Conservation (phyloP, 257 asterid genomes). For the Nicotiana tabacum region DNA sequence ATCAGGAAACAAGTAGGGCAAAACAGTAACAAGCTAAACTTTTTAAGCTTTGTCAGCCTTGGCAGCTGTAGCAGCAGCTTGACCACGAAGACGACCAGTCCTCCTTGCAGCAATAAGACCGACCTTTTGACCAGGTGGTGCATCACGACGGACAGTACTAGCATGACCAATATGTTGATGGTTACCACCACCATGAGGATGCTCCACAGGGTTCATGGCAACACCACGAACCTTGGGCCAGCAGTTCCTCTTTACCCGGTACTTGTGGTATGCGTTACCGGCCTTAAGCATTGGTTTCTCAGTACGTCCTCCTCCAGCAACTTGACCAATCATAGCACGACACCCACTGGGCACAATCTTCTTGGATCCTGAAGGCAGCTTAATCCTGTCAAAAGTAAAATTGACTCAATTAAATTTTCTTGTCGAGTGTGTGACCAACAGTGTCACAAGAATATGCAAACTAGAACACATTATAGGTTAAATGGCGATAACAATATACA, state of each 20-base stretch:
- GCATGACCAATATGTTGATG: constrained; percentile 88
- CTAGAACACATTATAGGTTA: background rate
- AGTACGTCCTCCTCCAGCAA: constrained; percentile 82
- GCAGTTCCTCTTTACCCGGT: constrained; percentile 64
- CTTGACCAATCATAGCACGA: constrained; percentile 85
- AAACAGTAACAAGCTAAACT: constrained; percentile 1
- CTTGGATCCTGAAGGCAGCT: constrained; percentile 83
- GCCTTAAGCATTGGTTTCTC: constrained; percentile 79
- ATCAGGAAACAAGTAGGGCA: background rate
- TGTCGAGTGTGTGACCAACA: background rate
- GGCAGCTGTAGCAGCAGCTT: constrained; percentile 69
- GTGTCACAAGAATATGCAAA: background rate
- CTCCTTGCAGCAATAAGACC: constrained; percentile 82
- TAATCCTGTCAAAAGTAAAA: constrained; percentile 34
- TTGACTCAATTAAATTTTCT: background rate
- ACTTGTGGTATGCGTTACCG: constrained; percentile 73
- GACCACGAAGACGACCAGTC: constrained; percentile 81
- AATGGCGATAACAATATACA: too few species aligned
- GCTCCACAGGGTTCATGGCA: constrained; percentile 83
- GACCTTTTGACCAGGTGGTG: constrained; percentile 83
- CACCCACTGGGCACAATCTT: constrained; percentile 73
- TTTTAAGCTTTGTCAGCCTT: constrained; percentile 47
- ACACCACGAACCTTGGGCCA: constrained; percentile 95
- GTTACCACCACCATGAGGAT: constrained; percentile 91
- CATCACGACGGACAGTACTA: constrained; percentile 74